Evolutionary conservation across 2,329 filamentous ascomycete species (phyloP), one percentile per base, ranked within the genome.

Genomic region (Knufia fluminis): DNA sequence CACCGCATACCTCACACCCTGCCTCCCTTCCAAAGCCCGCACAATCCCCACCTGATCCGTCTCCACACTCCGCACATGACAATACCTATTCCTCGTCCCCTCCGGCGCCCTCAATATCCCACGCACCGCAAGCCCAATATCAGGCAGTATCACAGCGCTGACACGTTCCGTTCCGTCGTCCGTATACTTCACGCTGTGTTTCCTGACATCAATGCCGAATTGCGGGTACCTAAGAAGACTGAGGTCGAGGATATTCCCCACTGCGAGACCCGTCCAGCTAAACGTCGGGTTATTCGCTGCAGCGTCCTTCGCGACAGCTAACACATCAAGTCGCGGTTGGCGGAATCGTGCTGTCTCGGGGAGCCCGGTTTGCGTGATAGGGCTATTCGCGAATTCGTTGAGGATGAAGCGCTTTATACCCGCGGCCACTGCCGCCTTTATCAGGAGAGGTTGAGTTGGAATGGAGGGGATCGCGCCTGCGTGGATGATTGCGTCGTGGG

Each of bases 11-110:
- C 24, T 14, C 24, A 8, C 20, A 4, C 17, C 38, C 28, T 16
- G 19, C 33, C n/a, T n/a, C n/a, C n/a, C n/a, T 23, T 46, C 20
- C 17, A 24, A 38, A 22, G 26, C 33, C 17, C n/a, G 8, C 31
- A 46, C 14, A 12, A 46, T 46, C 20, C 33, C 44, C 20, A n/a
- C 38, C 44, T 46, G 44, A 38, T 32, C 36, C 31, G 44, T 46
- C 31, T 46, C 44, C 2, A 38, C 31, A 26, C 28, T 36, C 20
- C 44, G 36, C 12, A 46, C 26, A 38, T 46, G 44, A 20, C 31
- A 46, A 3, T 20, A 22, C 3, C 44, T 14, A 26, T 46, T 46
- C 17, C 23, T 46, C 31, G 44, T 46, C 31, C 22, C 31, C 9
- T 46, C 16, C 17, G 44, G 31, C 17, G 17, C 3, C 8, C 44